A percentile compares a stretch with the other conserved stretches of the same genome.
Conservation (phyloP, 768 basidiomycete genomes). For the Boletus vermiculosoides region DNA sequence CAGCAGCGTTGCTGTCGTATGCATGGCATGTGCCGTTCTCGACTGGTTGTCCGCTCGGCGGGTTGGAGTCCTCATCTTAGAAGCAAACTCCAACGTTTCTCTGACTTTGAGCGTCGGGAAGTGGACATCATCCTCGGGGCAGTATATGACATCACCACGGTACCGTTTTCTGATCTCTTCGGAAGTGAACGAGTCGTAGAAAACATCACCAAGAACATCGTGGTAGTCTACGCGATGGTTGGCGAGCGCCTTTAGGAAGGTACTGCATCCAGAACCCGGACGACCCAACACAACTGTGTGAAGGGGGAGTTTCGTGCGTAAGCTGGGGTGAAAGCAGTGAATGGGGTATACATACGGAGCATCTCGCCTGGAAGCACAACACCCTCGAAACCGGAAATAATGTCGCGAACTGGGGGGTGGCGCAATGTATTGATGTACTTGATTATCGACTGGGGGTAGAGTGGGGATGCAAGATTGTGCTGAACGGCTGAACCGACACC, state of each 20-base stretch:
- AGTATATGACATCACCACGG: slow-evolving; percentile 46
- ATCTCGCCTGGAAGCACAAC: slow-evolving; percentile 70
- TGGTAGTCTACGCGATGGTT: slow-evolving; percentile 44
- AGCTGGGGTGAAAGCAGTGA: background rate
- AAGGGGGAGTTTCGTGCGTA: background rate
- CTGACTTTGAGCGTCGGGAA: slow-evolving; percentile 42
- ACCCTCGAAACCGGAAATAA: slow-evolving; percentile 63
- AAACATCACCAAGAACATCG: slow-evolving; percentile 41
- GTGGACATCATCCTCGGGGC: slow-evolving; percentile 29
- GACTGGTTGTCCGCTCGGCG: slow-evolving; percentile 18
- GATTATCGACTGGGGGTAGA: slow-evolving; percentile 44
- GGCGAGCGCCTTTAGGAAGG: slow-evolving; percentile 52
- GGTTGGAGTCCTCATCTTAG: slow-evolving; percentile 46
- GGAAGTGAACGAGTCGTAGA: slow-evolving; percentile 45
- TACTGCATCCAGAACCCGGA: slow-evolving; percentile 62
- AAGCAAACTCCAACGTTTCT: slow-evolving; percentile 51
- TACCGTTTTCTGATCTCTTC: slow-evolving; percentile 46
- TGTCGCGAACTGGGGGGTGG: slow-evolving; percentile 54
- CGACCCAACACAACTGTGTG: slow-evolving; percentile 74
- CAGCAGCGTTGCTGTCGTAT: slow-evolving; percentile 47
- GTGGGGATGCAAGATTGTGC: slow-evolving; percentile 50
- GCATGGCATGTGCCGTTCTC: slow-evolving; percentile 31
- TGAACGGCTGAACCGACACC: slow-evolving; percentile 45
- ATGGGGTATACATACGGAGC: slow-evolving; percentile 54
- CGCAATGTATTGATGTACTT: slow-evolving; percentile 41